Evolutionary conservation across 2,329 filamentous ascomycete genomes (phyloP).

Genomic region (Sordariomycetes sp.): DNA sequence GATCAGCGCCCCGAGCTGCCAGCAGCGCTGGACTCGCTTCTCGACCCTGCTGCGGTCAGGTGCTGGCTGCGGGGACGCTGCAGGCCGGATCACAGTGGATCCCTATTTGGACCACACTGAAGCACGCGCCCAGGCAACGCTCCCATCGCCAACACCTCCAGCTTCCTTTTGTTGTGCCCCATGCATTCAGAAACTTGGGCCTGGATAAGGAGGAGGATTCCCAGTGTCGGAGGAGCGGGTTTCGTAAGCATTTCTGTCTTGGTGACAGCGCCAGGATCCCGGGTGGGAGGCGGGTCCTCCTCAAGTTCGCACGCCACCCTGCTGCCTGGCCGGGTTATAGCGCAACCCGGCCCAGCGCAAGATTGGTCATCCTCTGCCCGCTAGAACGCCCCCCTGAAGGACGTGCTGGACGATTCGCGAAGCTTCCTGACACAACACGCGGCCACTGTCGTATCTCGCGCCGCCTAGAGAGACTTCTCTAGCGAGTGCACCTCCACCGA

Average conservation of each 20-base stretch:
- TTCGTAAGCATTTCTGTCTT: no score
- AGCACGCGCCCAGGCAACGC: neutral
- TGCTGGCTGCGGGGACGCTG: neutral
- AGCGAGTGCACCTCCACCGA: neutral
- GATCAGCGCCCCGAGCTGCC: no score
- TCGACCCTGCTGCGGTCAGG: neutral
- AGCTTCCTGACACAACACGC: neutral
- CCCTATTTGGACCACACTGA: neutral
- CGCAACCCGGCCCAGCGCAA: neutral
- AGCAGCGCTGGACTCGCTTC: no score
- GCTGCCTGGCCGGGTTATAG: neutral
- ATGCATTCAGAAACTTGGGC: no score
- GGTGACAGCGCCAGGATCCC: no score
- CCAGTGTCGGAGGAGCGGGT: no score
- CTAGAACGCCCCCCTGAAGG: neutral
- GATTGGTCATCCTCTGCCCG: neutral
- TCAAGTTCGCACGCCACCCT: neutral
- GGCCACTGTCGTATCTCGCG: neutral
- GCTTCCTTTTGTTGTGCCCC: no score
- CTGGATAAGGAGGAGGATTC: no score
- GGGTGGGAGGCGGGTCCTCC: no score
- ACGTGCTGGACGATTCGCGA: neutral
- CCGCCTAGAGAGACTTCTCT: neutral
- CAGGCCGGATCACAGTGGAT: neutral
- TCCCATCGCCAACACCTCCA: neutral